A percentile compares a stretch with the other conserved stretches of the same genome.
Conservation (phyloP, 23 red algal genomes). For the Gracilaria caudata region DNA sequence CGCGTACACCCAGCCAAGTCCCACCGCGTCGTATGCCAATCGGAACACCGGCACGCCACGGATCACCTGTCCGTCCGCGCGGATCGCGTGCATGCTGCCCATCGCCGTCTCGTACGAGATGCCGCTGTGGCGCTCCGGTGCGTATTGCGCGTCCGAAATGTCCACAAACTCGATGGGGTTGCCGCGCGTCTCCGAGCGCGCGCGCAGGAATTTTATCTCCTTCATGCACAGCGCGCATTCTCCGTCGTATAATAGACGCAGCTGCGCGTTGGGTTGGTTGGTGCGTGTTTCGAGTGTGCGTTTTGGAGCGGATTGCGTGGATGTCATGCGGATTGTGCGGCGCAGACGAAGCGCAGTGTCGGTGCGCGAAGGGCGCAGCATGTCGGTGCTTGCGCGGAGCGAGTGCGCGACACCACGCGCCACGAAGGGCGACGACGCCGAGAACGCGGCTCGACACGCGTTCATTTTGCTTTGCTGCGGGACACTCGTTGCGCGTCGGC, state of each 20-base stretch:
- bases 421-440: background rate
- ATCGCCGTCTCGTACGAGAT: slow-evolving; percentile 61
- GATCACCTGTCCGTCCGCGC: slow-evolving; percentile 74
- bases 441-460: background rate
- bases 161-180: slow-evolving; percentile 78
- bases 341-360: background rate
- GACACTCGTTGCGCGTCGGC: no score
- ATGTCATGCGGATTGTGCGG: background rate
- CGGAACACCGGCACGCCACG: slow-evolving; percentile 80
- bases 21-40: slow-evolving; percentile 72
- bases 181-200: slow-evolving; percentile 37
- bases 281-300: background rate
- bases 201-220: slow-evolving; percentile 75
- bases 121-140: no score
- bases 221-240: slow-evolving; percentile 81
- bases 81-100: slow-evolving; percentile 83
- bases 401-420: no score
- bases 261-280: slow-evolving; percentile 23
- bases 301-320: background rate
- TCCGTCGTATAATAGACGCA: slow-evolving; percentile 85
- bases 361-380: background rate
- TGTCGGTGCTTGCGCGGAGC: no score
- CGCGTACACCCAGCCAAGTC: slow-evolving; percentile 85
- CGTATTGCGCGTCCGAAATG: no score
- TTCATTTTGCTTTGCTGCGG: no score